phyloP scores from a whole-genome alignment of 2,329 filamentous ascomycete species.

The Ophiobolus disseminans region DNA sequence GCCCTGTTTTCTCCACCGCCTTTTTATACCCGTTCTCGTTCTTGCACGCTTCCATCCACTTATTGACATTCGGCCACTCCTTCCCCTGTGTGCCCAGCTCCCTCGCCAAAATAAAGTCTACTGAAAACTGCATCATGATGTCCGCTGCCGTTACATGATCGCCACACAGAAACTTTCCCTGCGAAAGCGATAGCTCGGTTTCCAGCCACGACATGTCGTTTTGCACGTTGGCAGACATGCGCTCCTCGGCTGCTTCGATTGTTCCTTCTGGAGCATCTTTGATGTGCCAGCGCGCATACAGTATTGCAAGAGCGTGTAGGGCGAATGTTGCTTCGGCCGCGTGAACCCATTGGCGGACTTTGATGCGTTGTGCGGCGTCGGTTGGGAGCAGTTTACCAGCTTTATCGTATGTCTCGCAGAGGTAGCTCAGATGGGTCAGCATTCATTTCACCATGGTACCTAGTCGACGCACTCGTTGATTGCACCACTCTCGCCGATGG shows the following conservation, averaged over 20 bases:
- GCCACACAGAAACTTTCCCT: constrained; percentile 52
- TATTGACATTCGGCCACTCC: constrained; percentile 30
- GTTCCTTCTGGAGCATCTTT: constrained; percentile 35
- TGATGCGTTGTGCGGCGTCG: constrained; percentile 42
- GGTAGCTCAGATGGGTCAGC: constrained; percentile 45
- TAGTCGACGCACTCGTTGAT: constrained; percentile 52
- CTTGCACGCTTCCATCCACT: constrained; percentile 50
- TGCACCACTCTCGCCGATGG: constrained; percentile 54
- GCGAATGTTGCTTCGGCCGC: constrained; percentile 57
- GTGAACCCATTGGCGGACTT: constrained; percentile 54
- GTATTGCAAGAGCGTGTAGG: constrained; percentile 54
- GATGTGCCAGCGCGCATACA: constrained; percentile 55
- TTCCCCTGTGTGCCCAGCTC: constrained; percentile 48
- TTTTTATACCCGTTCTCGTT: constrained; percentile 44
- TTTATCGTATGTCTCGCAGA: constrained; percentile 56
- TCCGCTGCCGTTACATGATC: constrained; percentile 54
- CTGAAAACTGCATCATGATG: constrained; percentile 55
- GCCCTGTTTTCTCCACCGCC: constrained; percentile 52
- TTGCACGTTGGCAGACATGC: constrained; percentile 52
- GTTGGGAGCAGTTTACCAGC: constrained; percentile 47
- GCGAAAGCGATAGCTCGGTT: constrained; percentile 48
- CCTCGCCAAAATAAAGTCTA: constrained; percentile 50
- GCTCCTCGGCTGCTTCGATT: constrained; percentile 46
- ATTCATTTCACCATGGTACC: not conserved
- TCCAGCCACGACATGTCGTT: constrained; percentile 57